These are phyloP conservation scores for Eucalyptus pauciflora DNA, from an alignment of 345 rosid species.

Conservation along the genomic window DNA sequence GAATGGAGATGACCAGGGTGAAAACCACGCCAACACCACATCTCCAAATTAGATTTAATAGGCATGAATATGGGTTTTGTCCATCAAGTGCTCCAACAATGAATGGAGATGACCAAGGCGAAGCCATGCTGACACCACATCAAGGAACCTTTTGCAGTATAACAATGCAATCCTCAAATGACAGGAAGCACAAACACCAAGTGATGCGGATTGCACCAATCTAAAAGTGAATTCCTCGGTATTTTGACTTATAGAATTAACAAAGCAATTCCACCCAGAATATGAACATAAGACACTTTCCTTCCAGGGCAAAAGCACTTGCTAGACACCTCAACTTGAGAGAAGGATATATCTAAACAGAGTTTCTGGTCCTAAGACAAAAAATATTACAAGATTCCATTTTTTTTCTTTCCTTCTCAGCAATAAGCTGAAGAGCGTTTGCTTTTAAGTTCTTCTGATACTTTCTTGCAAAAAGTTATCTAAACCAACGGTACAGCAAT, in stretches of 20 bases:
- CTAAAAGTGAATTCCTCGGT: not conserved
- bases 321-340: not conserved
- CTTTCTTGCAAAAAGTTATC: not conserved
- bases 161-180: not conserved
- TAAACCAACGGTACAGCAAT: not conserved
- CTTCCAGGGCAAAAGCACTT: not conserved
- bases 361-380: not conserved
- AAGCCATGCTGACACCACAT: not conserved
- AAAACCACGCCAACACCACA: not conserved
- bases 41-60: not conserved
- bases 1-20: not conserved
- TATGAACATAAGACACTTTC: not conserved
- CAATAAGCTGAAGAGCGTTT: not conserved
- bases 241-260: not conserved
- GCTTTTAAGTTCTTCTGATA: not conserved
- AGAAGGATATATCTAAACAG: not conserved
- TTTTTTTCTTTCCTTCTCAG: not conserved
- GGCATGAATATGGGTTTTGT: not conserved
- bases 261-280: not conserved
- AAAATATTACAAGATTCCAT: not conserved
- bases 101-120: not conserved
- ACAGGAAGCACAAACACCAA: not conserved
- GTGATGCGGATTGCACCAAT: not conserved
- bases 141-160: not conserved
- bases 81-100: not conserved